phyloP scores from a whole-genome alignment of 2,329 filamentous ascomycete species.

The Pseudonectria buxi region DNA sequence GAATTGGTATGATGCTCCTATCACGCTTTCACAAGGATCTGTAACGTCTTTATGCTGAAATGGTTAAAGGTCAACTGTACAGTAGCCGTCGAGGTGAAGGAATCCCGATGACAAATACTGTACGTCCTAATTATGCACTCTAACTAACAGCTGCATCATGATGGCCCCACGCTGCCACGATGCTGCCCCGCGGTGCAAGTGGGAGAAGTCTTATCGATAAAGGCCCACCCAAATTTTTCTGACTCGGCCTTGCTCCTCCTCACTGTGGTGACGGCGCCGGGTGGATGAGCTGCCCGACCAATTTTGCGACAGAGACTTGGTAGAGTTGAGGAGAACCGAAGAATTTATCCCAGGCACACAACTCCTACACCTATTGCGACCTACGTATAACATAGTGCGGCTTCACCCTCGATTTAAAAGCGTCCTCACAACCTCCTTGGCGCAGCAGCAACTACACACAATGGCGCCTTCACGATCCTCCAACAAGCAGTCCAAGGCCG shows the following conservation, averaged over 20 bases:
- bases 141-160: too few species aligned
- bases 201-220: slow-evolving; percentile 28
- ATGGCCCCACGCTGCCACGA: slow-evolving; percentile 3
- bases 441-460: slow-evolving; percentile 6
- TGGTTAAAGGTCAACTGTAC: too few species aligned
- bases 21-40: background rate
- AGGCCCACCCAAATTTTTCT: slow-evolving; percentile 23
- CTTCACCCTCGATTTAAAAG: background rate
- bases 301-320: background rate
- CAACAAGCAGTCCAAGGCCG: slow-evolving; percentile 29
- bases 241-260: slow-evolving; percentile 11
- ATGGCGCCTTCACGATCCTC: slow-evolving; percentile 38
- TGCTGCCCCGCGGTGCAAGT: slow-evolving; percentile 17
- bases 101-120: slow-evolving; percentile 17
- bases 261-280: slow-evolving; percentile 8
- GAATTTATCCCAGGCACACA: background rate
- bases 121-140: too few species aligned
- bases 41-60: too few species aligned
- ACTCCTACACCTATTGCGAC: too few species aligned
- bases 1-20: background rate
- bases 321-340: too few species aligned
- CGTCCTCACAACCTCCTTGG: slow-evolving; percentile 6
- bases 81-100: background rate
- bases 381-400: too few species aligned
- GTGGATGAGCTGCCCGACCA: background rate